Evolutionary conservation across 2,329 filamentous ascomycete species (phyloP).

Genomic region (Phoma herbarum): DNA sequence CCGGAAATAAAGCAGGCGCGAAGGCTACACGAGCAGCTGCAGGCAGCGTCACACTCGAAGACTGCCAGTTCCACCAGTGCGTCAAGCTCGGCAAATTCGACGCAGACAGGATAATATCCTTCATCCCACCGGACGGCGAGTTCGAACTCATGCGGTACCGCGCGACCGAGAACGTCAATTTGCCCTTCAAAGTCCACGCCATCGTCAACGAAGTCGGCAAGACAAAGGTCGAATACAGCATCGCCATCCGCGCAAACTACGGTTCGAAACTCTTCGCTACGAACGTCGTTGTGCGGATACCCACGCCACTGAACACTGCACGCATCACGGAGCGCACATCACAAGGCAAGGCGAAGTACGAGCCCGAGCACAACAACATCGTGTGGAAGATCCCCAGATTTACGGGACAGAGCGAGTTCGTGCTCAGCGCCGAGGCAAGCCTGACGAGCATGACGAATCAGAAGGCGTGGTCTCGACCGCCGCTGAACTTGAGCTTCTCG

Average conservation of each 20-base stretch:
- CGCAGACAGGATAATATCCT: slow-evolving; percentile 94
- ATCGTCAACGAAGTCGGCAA: slow-evolving; percentile 98
- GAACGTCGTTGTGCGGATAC: slow-evolving; percentile 92
- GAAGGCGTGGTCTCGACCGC: slow-evolving; percentile 94
- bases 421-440: slow-evolving; percentile 90
- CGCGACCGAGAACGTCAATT: slow-evolving; percentile 96
- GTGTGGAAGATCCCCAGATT: slow-evolving; percentile 99
- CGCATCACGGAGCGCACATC: slow-evolving; percentile 91
- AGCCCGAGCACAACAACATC: slow-evolving; percentile 96
- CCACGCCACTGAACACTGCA: slow-evolving; percentile 95
- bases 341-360: slow-evolving; percentile 97
- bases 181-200: slow-evolving; percentile 98
- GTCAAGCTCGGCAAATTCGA: slow-evolving; percentile 98
- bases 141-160: slow-evolving; percentile 99
- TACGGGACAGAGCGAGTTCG: slow-evolving; percentile 95
- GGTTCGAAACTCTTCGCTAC: slow-evolving; percentile 96
- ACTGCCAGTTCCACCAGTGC: slow-evolving; percentile 99
- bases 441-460: slow-evolving; percentile 98
- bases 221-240: slow-evolving; percentile 98
- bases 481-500: slow-evolving; percentile 89
- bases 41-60: slow-evolving; percentile 93
- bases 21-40: slow-evolving; percentile 96
- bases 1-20: slow-evolving; percentile 78
- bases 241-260: slow-evolving; percentile 96
- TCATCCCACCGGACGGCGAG: slow-evolving; percentile 95